Base-by-base conservation (phyloP, 306 rosid species). In the Senna tora region DNA sequence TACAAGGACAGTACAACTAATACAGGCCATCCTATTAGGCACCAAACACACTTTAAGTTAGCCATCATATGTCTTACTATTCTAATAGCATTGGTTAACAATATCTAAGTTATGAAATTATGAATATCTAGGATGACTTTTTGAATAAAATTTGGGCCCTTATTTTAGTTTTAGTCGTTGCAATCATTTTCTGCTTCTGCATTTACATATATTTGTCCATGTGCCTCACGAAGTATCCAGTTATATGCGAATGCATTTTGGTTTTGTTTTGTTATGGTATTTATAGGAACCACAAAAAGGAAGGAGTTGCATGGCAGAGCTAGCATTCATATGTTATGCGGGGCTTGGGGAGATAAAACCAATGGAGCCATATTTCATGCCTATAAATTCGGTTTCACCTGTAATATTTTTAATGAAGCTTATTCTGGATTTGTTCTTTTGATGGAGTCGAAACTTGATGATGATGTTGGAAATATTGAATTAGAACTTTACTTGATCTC, bases 241-340 rank as follows among this genome's bases (percentile, higher is more conserved):
- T 42, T 71, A 45, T 73, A 30, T 75, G 47, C 71, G 45, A 34
- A 62, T 45, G 6, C 69, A 49, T 59, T 73, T 74, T 71, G 30
- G 28, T 77, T 69, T 69, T 55, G 22, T 42, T 65, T 78, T 46
- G 70, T 82, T 84, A 70, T 73, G 77, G 71, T 76, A 68, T 80
- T 81, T 75, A 50, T 61, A 94, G 99, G 99, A 78, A 85, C 93
- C 61, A 91, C 96, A 9, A 91, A 85, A 83, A 82, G 97, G 81
- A 94, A 94, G 83, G 99, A 94, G 73, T 81, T 94, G 39, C 99
- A 94, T 58, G 99, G 97, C 39, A 84, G 90, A 50, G 68, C 86
- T 53, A 43, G 65, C 59, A 75, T 89, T 78, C 78, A 2, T 47
- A 84, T 87, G 19, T 74, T 91, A 65, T 77, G 88, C 56, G 97